These are phyloP conservation scores for Vanderwaltozyma tropicalis DNA, from an alignment of 805 yeast species.

Conservation along the genomic window DNA sequence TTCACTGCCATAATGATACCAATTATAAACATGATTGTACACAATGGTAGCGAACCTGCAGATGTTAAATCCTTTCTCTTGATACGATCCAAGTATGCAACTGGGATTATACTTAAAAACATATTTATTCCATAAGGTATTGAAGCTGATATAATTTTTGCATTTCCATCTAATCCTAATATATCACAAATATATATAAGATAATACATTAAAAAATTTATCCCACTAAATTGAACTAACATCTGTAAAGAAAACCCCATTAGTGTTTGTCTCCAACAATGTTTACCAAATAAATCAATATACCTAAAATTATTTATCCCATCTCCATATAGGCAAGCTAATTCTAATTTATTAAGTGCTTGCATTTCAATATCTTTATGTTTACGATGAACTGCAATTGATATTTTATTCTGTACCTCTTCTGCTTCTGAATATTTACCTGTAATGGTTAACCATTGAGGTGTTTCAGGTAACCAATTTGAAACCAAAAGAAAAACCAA, in stretches of 20 bases:
- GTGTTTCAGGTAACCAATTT: slow-evolving; percentile 37
- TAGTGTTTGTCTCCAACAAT: slow-evolving; percentile 29
- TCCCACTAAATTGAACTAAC: slow-evolving; percentile 38
- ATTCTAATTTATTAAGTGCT: slow-evolving; percentile 13
- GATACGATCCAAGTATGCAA: slow-evolving; percentile 33
- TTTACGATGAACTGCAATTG: slow-evolving; percentile 8
- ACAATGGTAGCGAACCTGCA: slow-evolving; percentile 34
- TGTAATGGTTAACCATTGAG: slow-evolving; percentile 40
- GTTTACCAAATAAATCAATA: slow-evolving; percentile 27
- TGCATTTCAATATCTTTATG: slow-evolving; percentile 2
- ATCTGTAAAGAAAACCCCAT: slow-evolving; percentile 33
- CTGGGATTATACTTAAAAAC: slow-evolving; percentile 35
- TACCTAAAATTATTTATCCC: slow-evolving; percentile 4
- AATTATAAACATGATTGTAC: slow-evolving; percentile 29
- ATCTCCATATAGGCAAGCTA: slow-evolving; percentile 9
- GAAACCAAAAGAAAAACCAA: slow-evolving; percentile 30
- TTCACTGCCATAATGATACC: slow-evolving; percentile 29
- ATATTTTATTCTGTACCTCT: slow-evolving; percentile 27
- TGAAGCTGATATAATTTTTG: slow-evolving; percentile 28
- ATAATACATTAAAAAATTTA: slow-evolving; percentile 35
- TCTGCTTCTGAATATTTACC: slow-evolving; percentile 32
- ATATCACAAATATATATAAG: slow-evolving; percentile 38
- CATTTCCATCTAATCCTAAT: slow-evolving; percentile 34
- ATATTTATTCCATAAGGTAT: slow-evolving; percentile 34
- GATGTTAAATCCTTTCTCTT: slow-evolving; percentile 39